Evolutionary conservation across 2,329 filamentous ascomycete genomes (phyloP).

Genomic region (Nigrospora oryzae): DNA sequence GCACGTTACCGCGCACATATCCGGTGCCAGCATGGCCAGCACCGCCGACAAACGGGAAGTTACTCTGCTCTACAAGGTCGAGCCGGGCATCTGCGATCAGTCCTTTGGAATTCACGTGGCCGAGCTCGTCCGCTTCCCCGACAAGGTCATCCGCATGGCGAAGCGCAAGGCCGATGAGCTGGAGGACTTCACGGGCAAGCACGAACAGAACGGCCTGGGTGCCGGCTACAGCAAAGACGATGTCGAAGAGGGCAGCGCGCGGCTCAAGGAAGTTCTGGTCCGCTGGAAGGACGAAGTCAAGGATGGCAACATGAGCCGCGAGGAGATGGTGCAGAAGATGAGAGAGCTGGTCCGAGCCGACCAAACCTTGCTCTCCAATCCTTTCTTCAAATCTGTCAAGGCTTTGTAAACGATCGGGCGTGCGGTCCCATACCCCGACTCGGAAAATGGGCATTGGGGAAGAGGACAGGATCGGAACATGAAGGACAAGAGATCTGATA

Average conservation of each 20-base stretch:
- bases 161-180: slow-evolving; percentile 97
- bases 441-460: too few species aligned
- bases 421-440: too few species aligned
- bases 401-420: slow-evolving; percentile 29
- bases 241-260: slow-evolving; percentile 76
- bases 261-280: slow-evolving; percentile 76
- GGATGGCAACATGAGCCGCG: slow-evolving; percentile 51
- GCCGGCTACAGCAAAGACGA: slow-evolving; percentile 70
- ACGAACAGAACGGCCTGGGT: slow-evolving; percentile 45
- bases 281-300: slow-evolving; percentile 77
- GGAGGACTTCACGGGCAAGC: slow-evolving; percentile 84
- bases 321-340: slow-evolving; percentile 72
- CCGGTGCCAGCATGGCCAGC: slow-evolving; percentile 29
- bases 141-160: slow-evolving; percentile 98
- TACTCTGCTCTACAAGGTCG: slow-evolving; percentile 92
- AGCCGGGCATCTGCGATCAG: slow-evolving; percentile 92
- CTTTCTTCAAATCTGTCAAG: slow-evolving; percentile 63
- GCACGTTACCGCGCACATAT: slow-evolving; percentile 92
- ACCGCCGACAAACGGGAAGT: slow-evolving; percentile 65
- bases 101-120: slow-evolving; percentile 98
- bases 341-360: slow-evolving; percentile 71
- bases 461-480: too few species aligned
- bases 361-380: slow-evolving; percentile 52
- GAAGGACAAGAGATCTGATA: too few species aligned
- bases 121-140: slow-evolving; percentile 89